Evolutionary conservation across 192 early-diverging fungal genomes (phyloP).

Genomic region (Mortierella claussenii): DNA sequence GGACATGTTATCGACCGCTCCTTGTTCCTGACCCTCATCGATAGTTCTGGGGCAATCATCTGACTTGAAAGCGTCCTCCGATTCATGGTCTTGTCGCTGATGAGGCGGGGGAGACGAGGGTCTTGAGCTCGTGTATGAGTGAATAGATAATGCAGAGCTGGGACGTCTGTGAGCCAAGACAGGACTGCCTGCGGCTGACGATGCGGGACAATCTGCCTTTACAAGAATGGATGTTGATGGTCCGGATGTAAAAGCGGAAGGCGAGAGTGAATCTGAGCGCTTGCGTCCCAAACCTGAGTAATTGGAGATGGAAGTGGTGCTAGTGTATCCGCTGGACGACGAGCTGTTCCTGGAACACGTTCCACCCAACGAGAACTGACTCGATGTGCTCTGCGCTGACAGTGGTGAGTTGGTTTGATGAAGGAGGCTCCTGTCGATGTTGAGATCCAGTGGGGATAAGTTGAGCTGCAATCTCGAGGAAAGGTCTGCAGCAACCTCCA

Average conservation of each 20-base stretch:
- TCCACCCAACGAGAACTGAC: conserved; percentile 36
- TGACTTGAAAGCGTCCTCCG: neutral
- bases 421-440: neutral
- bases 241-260: neutral
- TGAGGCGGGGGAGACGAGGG: conserved; percentile 15
- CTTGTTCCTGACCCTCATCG: neutral
- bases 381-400: conserved; percentile 29
- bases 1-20: conserved; percentile 1
- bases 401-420: conserved; percentile 17
- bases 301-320: conserved; percentile 35
- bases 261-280: conserved; percentile 4
- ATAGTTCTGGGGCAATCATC: neutral
- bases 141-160: conserved; percentile 39
- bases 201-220: neutral
- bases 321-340: conserved; percentile 43
- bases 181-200: conserved; percentile 4
- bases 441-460: conserved; percentile 11
- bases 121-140: conserved; percentile 40
- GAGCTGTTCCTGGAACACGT: too few species aligned
- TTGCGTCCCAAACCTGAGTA: conserved; percentile 41
- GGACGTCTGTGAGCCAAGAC: conserved; percentile 23
- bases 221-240: neutral
- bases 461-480: conserved; percentile 12
- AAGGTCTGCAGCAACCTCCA: conserved; percentile 1
- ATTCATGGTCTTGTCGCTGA: conserved; percentile 10